Evolutionary conservation across 129 eudicot genomes (phyloP), one percentile per base, ranked within the genome.

Genomic region (Lonicera japonica): DNA sequence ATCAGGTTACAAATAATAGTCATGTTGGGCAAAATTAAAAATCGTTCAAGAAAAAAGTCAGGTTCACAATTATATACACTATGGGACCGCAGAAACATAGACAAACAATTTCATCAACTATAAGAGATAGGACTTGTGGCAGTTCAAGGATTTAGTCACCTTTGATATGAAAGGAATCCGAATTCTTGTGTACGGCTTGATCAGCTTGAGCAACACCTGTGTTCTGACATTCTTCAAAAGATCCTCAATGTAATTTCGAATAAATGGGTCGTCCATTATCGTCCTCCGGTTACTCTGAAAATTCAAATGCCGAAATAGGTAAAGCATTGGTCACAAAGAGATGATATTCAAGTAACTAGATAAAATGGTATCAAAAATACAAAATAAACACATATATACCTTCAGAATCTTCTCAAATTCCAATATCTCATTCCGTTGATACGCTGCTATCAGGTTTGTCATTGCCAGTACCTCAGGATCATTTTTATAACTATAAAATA

Each of bases 381-480:
- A 3, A 50, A 7, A 50, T n/a, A 14, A 17, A 29, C 36, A 29
- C 9, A 50, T 14, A 48, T 54, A 25, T 23, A 88, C 96, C 99
- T 94, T 94, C 25, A 94, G 89, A 62, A 94, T 94, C 76, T 94
- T 94, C 77, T 94, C 99, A 69, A 94, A 94, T 74, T 94, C 99
- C 73, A 94, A 82, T 61, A 94, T 94, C 69, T 94, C 99, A 75
- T 94, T 94, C 50, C 99, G 82, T 62, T 94, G 96, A 73, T 94
- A 94, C 21, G 99, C 99, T 65, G 99, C 96, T 54, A 94, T 88
- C 67, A 94, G 78, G 72, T 94, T 88, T 21, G 99, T 94, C 99
- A 94, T 94, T 0, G 99, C 99, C 74, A 88, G 74, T 63, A 94
- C 82, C 75, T 94, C 99, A 17, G 96, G 95, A 70, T 94, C 96